Base-by-base conservation (phyloP, 2,329 filamentous ascomycete species). In the Sporothrix globosa region DNA sequence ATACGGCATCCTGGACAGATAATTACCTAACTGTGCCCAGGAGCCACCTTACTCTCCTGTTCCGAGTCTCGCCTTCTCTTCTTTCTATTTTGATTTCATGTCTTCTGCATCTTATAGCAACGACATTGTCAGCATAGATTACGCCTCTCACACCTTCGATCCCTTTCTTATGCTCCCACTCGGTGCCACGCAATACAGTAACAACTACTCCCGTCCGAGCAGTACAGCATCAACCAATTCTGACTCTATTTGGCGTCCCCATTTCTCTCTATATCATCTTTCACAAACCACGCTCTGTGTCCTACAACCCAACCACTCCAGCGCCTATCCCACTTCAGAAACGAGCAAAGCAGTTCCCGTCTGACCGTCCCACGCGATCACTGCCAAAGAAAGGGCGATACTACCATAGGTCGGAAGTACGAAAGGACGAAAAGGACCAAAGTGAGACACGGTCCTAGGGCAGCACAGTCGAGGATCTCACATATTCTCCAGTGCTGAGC, bases 1-100 rank as follows among this genome's bases (percentile, higher is more conserved):
- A 34, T 44, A 44, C 58, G 46, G 58, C 58, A n/a, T 17, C 24
- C 58, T n/a, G 58, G 39, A 63, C 39, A 63, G 58, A 63, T 27
- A 63, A 44, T 24, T 44, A 39, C 58, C 58, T 39, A 39, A 39
- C 58, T n/a, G 39, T 17, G 58, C 58, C 58, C 44, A 61, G 58
- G 39, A 17, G 21, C 58, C 4, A 9, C 11, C 21, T 46, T 17
- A 13, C 24, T 50, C 24, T 65, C 60, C 21, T 65, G n/a, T 50
- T 5, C 60, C 24, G 27, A 21, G 34, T 65, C 24, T 65, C 17
- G 7, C 27, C 21, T 14, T 65, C 4, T 44, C n/a, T 27, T n/a
- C 1, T 63, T 44, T 46, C n/a, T 27, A 13, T 27, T 27, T n/a
- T 24, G 7, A 60, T 14, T 7, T 50, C 1, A 50, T 10, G 17